phyloP scores from a whole-genome alignment of 75 land plant species.

The Ceratopteris richardii region DNA sequence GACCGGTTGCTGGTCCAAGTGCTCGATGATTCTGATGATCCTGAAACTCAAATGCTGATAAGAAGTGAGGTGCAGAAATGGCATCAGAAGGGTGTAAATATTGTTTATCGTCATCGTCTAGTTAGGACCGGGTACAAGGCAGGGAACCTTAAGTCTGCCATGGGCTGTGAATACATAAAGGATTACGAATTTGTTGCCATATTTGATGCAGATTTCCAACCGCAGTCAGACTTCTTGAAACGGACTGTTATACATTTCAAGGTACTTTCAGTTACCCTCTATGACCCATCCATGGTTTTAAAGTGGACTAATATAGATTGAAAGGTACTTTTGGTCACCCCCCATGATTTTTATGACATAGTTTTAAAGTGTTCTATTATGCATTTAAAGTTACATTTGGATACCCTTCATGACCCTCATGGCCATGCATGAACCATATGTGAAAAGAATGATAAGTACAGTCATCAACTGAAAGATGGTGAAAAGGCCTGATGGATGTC shows the following conservation, averaged over 20 bases:
- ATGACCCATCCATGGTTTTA: too few species aligned
- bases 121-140: slow-evolving; percentile 72
- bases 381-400: too few species aligned
- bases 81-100: slow-evolving; percentile 54
- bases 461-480: too few species aligned
- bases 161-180: slow-evolving; percentile 72
- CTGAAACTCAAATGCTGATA: slow-evolving; percentile 44
- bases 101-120: slow-evolving; percentile 63
- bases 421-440: too few species aligned
- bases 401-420: too few species aligned
- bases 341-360: too few species aligned
- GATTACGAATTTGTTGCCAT: slow-evolving; percentile 87
- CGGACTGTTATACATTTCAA: slow-evolving; percentile 68
- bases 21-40: slow-evolving; percentile 79
- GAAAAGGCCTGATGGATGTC: too few species aligned
- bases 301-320: too few species aligned
- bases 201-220: slow-evolving; percentile 85
- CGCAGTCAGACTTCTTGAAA: slow-evolving; percentile 65
- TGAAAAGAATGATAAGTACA: too few species aligned
- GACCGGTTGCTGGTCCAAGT: slow-evolving; percentile 63
- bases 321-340: too few species aligned
- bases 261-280: slow-evolving; percentile 38
- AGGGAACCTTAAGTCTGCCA: slow-evolving; percentile 76
- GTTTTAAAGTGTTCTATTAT: too few species aligned
- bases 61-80: slow-evolving; percentile 59